Evolutionary conservation across 2,329 filamentous ascomycete species (phyloP).

Genomic region (Intubia oerlemansii): DNA sequence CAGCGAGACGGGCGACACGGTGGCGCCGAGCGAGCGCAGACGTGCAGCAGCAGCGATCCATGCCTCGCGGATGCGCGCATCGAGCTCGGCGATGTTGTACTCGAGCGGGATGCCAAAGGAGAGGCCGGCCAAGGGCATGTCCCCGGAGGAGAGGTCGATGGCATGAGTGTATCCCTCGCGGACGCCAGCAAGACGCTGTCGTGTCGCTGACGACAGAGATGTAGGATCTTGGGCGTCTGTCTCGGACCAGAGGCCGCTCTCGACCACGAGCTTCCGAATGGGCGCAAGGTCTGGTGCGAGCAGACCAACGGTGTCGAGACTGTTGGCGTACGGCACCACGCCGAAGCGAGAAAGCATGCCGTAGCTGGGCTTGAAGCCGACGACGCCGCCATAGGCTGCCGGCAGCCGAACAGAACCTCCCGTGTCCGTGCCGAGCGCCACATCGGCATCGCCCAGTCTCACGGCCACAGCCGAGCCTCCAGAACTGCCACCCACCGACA

Average conservation of each 20-base stretch:
- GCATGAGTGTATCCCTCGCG: conserved; percentile 2
- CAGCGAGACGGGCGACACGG: conserved; percentile 54
- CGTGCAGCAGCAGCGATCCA: conserved; percentile 43
- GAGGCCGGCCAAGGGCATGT: conserved; percentile 12
- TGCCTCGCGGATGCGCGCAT: conserved; percentile 41
- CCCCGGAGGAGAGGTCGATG: background rate
- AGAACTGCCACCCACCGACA: conserved; percentile 73
- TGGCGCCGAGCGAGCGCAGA: conserved; percentile 45
- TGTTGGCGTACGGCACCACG: conserved; percentile 82
- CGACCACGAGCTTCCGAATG: conserved; percentile 29
- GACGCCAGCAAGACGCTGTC: conserved; percentile 19
- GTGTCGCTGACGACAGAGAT: conserved; percentile 34
- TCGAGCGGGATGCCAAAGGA: conserved; percentile 43
- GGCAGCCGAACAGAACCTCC: conserved; percentile 76
- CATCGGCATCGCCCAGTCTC: conserved; percentile 29
- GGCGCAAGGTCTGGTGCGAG: conserved; percentile 32
- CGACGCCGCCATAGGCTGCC: conserved; percentile 63
- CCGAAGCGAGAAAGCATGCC: conserved; percentile 71
- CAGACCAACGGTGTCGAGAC: conserved; percentile 73
- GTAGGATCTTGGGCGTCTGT: conserved; percentile 59
- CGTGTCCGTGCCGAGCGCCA: conserved; percentile 80
- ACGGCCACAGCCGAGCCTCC: conserved; percentile 85
- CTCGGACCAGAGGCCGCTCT: conserved; percentile 20
- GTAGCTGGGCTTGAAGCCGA: conserved; percentile 85
- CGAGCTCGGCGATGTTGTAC: conserved; percentile 74